Base-by-base conservation (phyloP, 345 rosid genomes). In the Eucalyptus curtisii region DNA sequence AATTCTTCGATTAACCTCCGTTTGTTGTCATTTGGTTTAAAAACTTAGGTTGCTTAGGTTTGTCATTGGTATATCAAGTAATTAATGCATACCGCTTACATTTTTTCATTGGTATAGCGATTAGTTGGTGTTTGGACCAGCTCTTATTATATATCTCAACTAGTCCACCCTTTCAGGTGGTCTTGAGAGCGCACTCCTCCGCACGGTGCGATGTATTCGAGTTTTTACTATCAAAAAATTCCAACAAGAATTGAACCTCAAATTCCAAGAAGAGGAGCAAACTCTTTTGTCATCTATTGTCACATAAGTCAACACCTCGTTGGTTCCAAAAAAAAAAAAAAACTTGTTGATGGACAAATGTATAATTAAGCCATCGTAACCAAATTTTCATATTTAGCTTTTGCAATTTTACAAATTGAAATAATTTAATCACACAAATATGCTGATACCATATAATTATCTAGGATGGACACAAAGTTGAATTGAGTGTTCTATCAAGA, bases 1-100 rank as follows among this genome's bases (percentile, higher is more conserved):
- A 30, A 61, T 27, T 61, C 8, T 14, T 50, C 6, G 53, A 4
- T n/a, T 4, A 30, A 7, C 2, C 0, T 7, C 33, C 76, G 1
- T n/a, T n/a, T 15, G 17, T 30, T 7, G 71, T 30, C 71, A n/a
- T 64, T 37, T 64, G 37, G 13, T 64, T 64, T 64, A n/a, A n/a
- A 33, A 13, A n/a, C 71, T 61, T 61, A 15, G 10, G 10, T 55
- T 8, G 13, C 71, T 61, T 61, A 15, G 10, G 10, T 55, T 8
- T 55, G 10, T 55, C 27, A 8, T 55, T 9, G 5, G 24, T 9
- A 8, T 22, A 27, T 55, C 1, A 1, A 55, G 5, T 55, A 55
- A 55, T 55, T 22, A 22, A 55, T 4, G 0, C 6, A 55, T 22
- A 24, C 25, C 6, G 5, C 30, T 24, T 4, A 22, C 6, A 55